Conservation (phyloP, 2,329 filamentous ascomycete species). For the Sarocladium strictum region DNA sequence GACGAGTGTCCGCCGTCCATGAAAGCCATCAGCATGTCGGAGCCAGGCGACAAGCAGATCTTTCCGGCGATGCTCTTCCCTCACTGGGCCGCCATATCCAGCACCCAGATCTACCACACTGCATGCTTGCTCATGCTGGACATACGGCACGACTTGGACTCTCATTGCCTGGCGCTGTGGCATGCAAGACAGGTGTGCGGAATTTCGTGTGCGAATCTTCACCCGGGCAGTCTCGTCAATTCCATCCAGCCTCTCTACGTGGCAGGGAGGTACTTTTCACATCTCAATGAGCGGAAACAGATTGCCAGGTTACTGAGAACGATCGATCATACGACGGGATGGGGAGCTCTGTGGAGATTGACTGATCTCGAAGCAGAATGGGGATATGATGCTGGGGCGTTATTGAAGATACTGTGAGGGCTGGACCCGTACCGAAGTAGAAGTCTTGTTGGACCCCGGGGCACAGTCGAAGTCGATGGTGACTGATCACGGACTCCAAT, state of each 20-base stretch:
- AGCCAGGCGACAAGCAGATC: slow-evolving; percentile 23
- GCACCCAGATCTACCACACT: slow-evolving; percentile 47
- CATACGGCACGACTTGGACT: slow-evolving; percentile 22
- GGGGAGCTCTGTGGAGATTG: slow-evolving; percentile 43
- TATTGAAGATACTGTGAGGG: not conserved
- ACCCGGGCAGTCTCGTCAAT: slow-evolving; percentile 44
- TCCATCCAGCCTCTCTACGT: slow-evolving; percentile 47
- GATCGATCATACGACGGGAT: slow-evolving; percentile 42
- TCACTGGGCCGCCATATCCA: slow-evolving; percentile 43
- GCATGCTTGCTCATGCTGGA: slow-evolving; percentile 42
- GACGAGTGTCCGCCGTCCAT: slow-evolving; percentile 34
- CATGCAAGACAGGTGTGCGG: slow-evolving; percentile 41
- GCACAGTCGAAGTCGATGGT: too few relatives aligned
- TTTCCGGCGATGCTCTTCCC: slow-evolving; percentile 43
- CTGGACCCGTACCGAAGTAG: too few relatives aligned
- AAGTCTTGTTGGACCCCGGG: too few relatives aligned
- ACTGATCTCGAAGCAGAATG: slow-evolving; percentile 36
- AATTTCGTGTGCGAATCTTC: slow-evolving; percentile 44
- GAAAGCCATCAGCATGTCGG: slow-evolving; percentile 13
- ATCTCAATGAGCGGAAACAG: slow-evolving; percentile 28
- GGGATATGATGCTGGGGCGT: slow-evolving; percentile 20
- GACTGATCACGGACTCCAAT: too few relatives aligned
- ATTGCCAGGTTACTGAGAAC: slow-evolving; percentile 32
- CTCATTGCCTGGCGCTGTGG: slow-evolving; percentile 31
- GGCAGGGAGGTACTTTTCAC: slow-evolving; percentile 41